phyloP scores from a whole-genome alignment of 208 protist species.

The Acanthamoeba culbertsoni region DNA sequence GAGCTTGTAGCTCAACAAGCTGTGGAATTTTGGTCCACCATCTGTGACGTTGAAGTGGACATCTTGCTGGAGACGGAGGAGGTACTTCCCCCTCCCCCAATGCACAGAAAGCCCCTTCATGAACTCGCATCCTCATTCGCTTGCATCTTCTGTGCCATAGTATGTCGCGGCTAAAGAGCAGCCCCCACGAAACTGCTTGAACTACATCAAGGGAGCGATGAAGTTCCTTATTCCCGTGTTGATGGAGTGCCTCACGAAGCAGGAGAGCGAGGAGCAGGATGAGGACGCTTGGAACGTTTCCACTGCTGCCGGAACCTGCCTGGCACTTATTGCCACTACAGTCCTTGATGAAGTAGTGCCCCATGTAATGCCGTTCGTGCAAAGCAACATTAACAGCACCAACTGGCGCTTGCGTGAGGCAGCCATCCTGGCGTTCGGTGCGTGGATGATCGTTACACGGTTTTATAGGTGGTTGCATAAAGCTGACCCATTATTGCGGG shows the following conservation, averaged over 20 bases:
- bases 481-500: not conserved
- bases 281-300: conserved; percentile 94
- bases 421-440: conserved; percentile 92
- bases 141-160: not conserved
- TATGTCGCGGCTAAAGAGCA: not conserved
- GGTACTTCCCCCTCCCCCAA: too few species aligned
- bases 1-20: conserved; percentile 93
- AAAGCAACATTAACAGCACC: conserved; percentile 87
- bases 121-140: not conserved
- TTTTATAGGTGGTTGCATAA: not conserved
- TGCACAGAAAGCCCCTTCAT: too few species aligned
- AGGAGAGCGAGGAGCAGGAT: conserved; percentile 90
- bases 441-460: not conserved
- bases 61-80: conserved; percentile 81
- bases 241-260: conserved; percentile 86
- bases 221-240: conserved; percentile 89
- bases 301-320: conserved; percentile 90
- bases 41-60: conserved; percentile 93
- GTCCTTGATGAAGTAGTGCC: conserved; percentile 83
- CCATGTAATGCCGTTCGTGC: conserved; percentile 93
- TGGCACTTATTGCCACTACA: conserved; percentile 88
- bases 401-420: conserved; percentile 96
- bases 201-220: conserved; percentile 89
- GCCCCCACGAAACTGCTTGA: conserved; percentile 59
- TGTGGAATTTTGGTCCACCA: conserved; percentile 96